Evolutionary conservation across 352 stramenopile species (phyloP).

Genomic region (Phytophthora podocarpi): DNA sequence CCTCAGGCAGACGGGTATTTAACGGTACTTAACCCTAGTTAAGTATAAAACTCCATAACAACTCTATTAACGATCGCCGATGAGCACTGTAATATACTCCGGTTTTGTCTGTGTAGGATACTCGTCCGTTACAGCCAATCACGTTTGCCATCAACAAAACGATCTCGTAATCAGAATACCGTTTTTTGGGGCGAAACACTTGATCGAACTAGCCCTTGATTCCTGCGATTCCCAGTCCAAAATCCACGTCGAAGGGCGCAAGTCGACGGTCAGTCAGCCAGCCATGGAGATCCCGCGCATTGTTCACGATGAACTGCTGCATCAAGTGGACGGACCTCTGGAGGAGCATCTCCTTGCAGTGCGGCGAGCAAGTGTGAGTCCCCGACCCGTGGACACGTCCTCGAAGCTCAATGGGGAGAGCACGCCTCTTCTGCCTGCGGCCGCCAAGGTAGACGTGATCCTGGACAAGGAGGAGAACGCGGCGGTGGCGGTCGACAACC

Average conservation of each 20-base stretch:
- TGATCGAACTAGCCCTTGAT: slow-evolving; percentile 1
- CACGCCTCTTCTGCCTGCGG: slow-evolving; percentile 36
- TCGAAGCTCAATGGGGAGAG: slow-evolving; percentile 10
- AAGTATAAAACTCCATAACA: too few relatives aligned
- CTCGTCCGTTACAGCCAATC: too few relatives aligned
- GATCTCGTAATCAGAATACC: slow-evolving; percentile 10
- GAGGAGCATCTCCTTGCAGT: slow-evolving; percentile 36
- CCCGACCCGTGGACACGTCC: not conserved
- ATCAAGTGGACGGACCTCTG: slow-evolving; percentile 49
- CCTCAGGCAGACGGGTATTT: too few relatives aligned
- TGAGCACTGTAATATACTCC: too few relatives aligned
- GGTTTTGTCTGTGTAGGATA: too few relatives aligned
- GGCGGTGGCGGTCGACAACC: slow-evolving; percentile 26
- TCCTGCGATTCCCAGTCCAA: slow-evolving; percentile 18
- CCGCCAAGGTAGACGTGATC: slow-evolving; percentile 38
- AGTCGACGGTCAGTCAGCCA: slow-evolving; percentile 3
- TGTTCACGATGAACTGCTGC: slow-evolving; percentile 58
- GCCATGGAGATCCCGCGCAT: slow-evolving; percentile 55
- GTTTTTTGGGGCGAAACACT: not conserved
- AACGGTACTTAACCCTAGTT: too few relatives aligned
- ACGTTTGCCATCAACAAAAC: slow-evolving; percentile 14
- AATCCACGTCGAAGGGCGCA: slow-evolving; percentile 10
- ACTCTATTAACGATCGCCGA: too few relatives aligned
- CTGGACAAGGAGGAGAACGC: slow-evolving; percentile 46
- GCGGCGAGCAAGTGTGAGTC: slow-evolving; percentile 20